A percentile compares a stretch with the other conserved stretches of the same genome.
Evolutionary conservation across 208 protist species (phyloP).

Genomic region (Crithidia mellificae): DNA sequence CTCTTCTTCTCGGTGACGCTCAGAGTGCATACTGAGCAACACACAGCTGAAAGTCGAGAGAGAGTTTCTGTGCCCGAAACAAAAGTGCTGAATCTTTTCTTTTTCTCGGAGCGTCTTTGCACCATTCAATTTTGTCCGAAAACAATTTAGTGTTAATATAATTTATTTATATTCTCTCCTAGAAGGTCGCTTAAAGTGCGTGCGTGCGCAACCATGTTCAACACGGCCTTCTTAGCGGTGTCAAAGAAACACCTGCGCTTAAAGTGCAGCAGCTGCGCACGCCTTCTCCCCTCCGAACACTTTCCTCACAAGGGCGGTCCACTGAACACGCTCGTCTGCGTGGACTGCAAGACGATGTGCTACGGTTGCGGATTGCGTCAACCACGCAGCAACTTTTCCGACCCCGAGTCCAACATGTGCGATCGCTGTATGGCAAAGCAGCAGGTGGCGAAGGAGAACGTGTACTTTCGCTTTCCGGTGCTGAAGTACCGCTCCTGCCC

Average conservation of each 20-base stretch:
- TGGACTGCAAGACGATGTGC: conserved; percentile 77
- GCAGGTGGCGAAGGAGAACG: conserved; percentile 77
- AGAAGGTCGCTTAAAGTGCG: too few relatives aligned
- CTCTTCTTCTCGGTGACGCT: too few relatives aligned
- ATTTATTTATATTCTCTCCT: too few relatives aligned
- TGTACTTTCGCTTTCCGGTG: conserved; percentile 89
- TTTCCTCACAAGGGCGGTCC: conserved; percentile 56
- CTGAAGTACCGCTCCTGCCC: conserved; percentile 87
- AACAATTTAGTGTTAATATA: too few relatives aligned
- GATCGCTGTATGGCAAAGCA: conserved; percentile 70
- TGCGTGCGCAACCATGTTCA: conserved; percentile 23
- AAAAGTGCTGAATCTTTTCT: too few relatives aligned
- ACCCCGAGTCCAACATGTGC: conserved; percentile 49
- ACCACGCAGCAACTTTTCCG: conserved; percentile 54
- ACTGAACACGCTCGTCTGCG: conserved; percentile 63
- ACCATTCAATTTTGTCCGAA: too few relatives aligned
- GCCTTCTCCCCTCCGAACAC: conserved; percentile 70
- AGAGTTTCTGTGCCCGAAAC: too few relatives aligned
- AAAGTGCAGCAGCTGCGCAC: conserved; percentile 60
- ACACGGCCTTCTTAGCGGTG: conserved; percentile 28
- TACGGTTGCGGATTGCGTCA: conserved; percentile 66
- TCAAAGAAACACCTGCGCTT: conserved; percentile 74
- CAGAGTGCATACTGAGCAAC: too few relatives aligned
- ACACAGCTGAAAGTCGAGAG: too few relatives aligned
- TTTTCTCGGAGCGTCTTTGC: too few relatives aligned